Percentiles rank a stretch among this genome's conserved stretches.
Evolutionary conservation across 2,329 filamentous ascomycete species (phyloP).

Genomic region (Arthrobotrys megalospora): DNA sequence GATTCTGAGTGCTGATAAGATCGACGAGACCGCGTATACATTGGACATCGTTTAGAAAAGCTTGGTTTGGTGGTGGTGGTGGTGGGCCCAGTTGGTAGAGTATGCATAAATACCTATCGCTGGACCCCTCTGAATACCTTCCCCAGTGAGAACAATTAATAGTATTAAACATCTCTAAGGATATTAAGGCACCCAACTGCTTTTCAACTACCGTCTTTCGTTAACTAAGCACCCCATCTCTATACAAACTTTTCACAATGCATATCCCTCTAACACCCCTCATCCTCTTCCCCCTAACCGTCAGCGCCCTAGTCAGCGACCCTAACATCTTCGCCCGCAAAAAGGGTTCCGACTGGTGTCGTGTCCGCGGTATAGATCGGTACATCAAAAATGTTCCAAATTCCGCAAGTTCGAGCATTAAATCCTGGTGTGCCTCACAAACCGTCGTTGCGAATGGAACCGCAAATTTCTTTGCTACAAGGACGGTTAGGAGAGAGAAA

Average conservation of each 20-base stretch:
- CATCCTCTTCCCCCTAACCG: conserved; percentile 18
- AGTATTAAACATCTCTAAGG: too few relatives aligned
- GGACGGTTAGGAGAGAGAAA: conserved; percentile 10
- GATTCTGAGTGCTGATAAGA: too few relatives aligned
- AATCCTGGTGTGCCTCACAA: conserved; percentile 45
- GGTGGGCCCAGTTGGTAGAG: too few relatives aligned
- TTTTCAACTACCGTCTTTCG: neutral
- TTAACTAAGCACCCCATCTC: neutral
- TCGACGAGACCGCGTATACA: too few relatives aligned
- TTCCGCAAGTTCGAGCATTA: conserved; percentile 14
- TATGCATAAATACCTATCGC: too few relatives aligned
- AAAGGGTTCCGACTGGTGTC: conserved; percentile 1
- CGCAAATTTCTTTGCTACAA: conserved; percentile 14
- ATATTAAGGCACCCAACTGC: too few relatives aligned
- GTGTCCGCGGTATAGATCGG: conserved; percentile 7
- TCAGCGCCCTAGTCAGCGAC: neutral
- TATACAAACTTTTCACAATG: conserved; percentile 9
- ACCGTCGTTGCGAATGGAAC: conserved; percentile 20
- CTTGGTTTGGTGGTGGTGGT: too few relatives aligned
- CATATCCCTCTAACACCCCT: conserved; percentile 3
- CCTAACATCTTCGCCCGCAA: neutral
- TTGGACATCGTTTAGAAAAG: too few relatives aligned
- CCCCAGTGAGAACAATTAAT: too few relatives aligned
- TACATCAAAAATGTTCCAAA: conserved; percentile 23
- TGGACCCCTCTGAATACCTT: too few relatives aligned